Evolutionary conservation across 2,329 filamentous ascomycete species (phyloP).

Genomic region (Cladophialophora immunda): DNA sequence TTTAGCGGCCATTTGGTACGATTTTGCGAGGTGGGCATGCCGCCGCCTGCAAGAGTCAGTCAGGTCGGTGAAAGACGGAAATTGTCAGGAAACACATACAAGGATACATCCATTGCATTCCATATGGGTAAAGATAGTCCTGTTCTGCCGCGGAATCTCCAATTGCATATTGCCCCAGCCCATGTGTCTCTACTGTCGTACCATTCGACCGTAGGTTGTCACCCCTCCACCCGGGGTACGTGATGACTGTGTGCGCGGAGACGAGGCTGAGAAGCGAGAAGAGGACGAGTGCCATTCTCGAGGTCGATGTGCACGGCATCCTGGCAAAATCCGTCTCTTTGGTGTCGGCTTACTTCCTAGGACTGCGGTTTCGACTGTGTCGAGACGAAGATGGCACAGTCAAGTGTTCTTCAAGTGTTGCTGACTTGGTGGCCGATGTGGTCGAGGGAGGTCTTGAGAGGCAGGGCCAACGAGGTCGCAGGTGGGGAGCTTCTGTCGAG

Average conservation of each 20-base stretch:
- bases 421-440: conserved; percentile 15
- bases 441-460: conserved; percentile 10
- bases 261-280: conserved; percentile 49
- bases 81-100: conserved; percentile 66
- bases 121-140: conserved; percentile 73
- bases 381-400: conserved; percentile 29
- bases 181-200: conserved; percentile 57
- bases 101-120: conserved; percentile 95
- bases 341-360: neutral
- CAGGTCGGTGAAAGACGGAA: conserved; percentile 12
- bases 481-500: conserved; percentile 22
- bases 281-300: conserved; percentile 41
- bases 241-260: conserved; percentile 76
- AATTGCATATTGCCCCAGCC: conserved; percentile 55
- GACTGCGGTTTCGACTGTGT: neutral
- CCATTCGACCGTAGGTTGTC: conserved; percentile 84
- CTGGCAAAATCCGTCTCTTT: conserved; percentile 8
- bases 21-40: conserved; percentile 78
- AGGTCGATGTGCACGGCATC: conserved; percentile 33
- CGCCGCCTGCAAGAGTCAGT: conserved; percentile 71
- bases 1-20: conserved; percentile 89
- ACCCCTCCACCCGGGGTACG: conserved; percentile 86
- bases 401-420: conserved; percentile 30
- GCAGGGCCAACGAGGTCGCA: conserved; percentile 28
- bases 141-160: conserved; percentile 45